Evolutionary conservation across 192 early-diverging fungal species (phyloP).

Genomic region (Allomyces arbusculus): DNA sequence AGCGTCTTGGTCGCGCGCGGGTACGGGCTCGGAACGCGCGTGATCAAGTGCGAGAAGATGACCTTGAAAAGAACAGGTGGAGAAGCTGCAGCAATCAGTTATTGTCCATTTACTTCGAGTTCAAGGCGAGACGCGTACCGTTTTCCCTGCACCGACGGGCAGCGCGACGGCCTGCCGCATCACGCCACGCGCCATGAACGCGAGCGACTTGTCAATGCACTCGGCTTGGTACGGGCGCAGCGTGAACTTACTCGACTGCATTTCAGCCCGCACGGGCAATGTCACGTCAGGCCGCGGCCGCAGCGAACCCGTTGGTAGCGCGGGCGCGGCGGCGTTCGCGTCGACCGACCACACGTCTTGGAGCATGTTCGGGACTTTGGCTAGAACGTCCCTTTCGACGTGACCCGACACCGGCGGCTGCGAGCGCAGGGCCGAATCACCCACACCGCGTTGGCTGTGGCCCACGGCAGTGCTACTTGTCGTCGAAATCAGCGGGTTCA

Average conservation of each 20-base stretch:
- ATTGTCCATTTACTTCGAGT: not conserved
- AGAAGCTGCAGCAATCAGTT: slow-evolving; percentile 9
- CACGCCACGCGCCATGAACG: slow-evolving; percentile 26
- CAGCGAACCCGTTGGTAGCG: too few relatives aligned
- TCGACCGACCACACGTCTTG: too few relatives aligned
- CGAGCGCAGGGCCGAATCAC: too few relatives aligned
- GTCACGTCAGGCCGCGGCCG: too few relatives aligned
- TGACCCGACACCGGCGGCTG: too few relatives aligned
- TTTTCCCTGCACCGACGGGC: slow-evolving; percentile 22
- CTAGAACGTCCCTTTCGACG: too few relatives aligned
- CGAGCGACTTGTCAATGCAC: slow-evolving; percentile 52
- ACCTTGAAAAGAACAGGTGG: slow-evolving; percentile 11
- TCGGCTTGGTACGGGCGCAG: slow-evolving; percentile 70
- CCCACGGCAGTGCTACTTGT: too few relatives aligned
- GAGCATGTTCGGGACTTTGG: too few relatives aligned
- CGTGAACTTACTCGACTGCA: not conserved
- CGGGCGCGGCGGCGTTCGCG: too few relatives aligned
- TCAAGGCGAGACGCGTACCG: not conserved
- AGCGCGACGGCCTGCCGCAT: slow-evolving; percentile 59
- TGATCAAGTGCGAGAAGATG: slow-evolving; percentile 64
- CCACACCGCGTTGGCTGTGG: too few relatives aligned
- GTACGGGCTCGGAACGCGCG: slow-evolving; percentile 33
- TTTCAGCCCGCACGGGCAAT: too few relatives aligned
- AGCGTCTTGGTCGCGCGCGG: slow-evolving; percentile 50
- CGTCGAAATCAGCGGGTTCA: too few relatives aligned